phyloP scores from a whole-genome alignment of 1,284 basidiomycete genomes.

The Trichosporon inkin region DNA sequence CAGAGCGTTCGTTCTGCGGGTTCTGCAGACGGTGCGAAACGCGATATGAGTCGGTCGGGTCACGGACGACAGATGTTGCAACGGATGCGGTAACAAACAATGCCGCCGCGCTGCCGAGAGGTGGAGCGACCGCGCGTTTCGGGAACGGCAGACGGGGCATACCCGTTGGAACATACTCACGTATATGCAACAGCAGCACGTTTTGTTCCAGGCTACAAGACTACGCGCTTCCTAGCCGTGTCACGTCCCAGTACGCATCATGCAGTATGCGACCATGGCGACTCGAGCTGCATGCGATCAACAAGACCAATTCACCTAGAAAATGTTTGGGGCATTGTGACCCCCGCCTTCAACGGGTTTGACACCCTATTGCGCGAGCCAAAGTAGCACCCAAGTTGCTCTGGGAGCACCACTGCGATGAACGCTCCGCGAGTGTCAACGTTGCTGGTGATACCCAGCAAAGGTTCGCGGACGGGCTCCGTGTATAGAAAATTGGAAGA shows the following conservation, averaged over 20 bases:
- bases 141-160: too few species aligned
- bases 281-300: background rate
- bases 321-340: slow-evolving; percentile 25
- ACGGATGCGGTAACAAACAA: background rate
- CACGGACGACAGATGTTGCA: background rate
- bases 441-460: slow-evolving; percentile 7
- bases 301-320: background rate
- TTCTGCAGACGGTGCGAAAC: background rate
- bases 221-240: background rate
- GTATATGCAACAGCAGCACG: too few species aligned
- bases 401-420: slow-evolving; percentile 18
- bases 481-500: slow-evolving; percentile 18
- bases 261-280: background rate
- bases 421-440: slow-evolving; percentile 21
- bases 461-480: slow-evolving; percentile 22
- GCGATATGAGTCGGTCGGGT: background rate
- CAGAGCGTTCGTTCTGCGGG: too few species aligned
- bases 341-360: slow-evolving; percentile 18
- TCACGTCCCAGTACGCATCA: background rate
- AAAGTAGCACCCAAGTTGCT: slow-evolving; percentile 24
- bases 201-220: too few species aligned
- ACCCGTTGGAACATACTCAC: too few species aligned
- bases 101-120: background rate
- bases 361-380: slow-evolving; percentile 20
- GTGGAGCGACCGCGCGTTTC: too few species aligned